phyloP scores from a whole-genome alignment of 2,329 filamentous ascomycete species.

The Botrytis hyacinthi region DNA sequence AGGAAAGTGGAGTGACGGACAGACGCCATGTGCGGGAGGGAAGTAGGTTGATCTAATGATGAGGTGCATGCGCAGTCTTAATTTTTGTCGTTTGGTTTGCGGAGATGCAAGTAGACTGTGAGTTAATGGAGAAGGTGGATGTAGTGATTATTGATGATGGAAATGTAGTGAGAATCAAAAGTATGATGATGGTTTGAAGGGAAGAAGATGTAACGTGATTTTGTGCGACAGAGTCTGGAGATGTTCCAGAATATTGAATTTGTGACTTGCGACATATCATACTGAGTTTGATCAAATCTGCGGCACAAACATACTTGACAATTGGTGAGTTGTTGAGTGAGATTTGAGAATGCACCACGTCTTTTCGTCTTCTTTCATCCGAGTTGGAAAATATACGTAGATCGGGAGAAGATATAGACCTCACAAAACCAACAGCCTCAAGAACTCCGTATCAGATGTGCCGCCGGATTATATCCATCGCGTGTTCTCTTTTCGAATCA shows the following conservation, averaged over 20 bases:
- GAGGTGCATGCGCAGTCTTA: neutral
- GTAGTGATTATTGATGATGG: neutral
- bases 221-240: too few species aligned
- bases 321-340: neutral
- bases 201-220: neutral
- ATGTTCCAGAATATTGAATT: too few species aligned
- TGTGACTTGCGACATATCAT: neutral
- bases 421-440: neutral
- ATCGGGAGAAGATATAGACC: neutral
- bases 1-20: neutral
- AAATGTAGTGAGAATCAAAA: neutral
- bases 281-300: neutral
- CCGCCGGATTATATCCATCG: fast-evolving
- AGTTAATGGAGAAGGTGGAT: neutral
- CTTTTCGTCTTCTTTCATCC: neutral
- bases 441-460: neutral
- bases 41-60: neutral
- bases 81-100: neutral
- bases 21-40: slow-evolving; percentile 13
- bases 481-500: too few species aligned
- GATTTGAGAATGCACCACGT: neutral
- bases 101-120: neutral
- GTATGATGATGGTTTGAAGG: neutral
- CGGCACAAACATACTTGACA: neutral
- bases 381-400: neutral